Base-by-base conservation (phyloP, 2,329 filamentous ascomycete species). In the Fusarium algeriense region DNA sequence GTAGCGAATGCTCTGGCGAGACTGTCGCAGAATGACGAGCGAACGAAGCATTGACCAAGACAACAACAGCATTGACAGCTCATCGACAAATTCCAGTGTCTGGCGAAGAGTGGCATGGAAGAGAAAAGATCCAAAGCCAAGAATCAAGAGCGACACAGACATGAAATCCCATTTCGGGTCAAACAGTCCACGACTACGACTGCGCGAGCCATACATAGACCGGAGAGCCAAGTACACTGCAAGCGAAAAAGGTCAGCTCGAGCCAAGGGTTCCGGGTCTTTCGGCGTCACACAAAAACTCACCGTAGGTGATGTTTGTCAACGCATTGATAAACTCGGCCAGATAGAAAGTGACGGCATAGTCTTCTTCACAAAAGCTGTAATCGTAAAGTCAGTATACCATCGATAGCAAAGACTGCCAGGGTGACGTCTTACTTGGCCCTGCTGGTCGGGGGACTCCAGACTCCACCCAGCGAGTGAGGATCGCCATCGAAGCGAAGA, bases 51-150 rank as follows among this genome's bases (percentile, higher is more conserved):
- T 81, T 1, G 86, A 81, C 65, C 84, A 86, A 26, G 83, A 83
- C 7, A 89, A 82, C 15, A 86, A 78, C 34, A 89, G 83, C 88
- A 89, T 89, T 58, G 86, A 85, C n/a, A 89, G 79, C 71, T 90
- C 88, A 70, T 90, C 88, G 68, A 82, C 83, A 64, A 84, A 84
- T 69, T 86, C 81, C 9, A 83, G 75, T 3, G 75, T 75, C 52
- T 83, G 82, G 56, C 80, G 83, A 20, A 86, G 79, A 11, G 82
- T 81, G 35, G 83, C 83, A 69, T 86, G 85, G 72, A 83, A 86
- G 14, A 80, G 54, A 52, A 82, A 80, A 2, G 84, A 86, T 30
- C 78, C 78, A 44, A 84, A 53, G 56, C 85, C 84, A 37, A 85
- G 79, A 10, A 80, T 43, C 37, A 85, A 69, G 34, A 85, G 80